Conservation (phyloP, 208 protist species). For the Eutreptiella sp. region DNA sequence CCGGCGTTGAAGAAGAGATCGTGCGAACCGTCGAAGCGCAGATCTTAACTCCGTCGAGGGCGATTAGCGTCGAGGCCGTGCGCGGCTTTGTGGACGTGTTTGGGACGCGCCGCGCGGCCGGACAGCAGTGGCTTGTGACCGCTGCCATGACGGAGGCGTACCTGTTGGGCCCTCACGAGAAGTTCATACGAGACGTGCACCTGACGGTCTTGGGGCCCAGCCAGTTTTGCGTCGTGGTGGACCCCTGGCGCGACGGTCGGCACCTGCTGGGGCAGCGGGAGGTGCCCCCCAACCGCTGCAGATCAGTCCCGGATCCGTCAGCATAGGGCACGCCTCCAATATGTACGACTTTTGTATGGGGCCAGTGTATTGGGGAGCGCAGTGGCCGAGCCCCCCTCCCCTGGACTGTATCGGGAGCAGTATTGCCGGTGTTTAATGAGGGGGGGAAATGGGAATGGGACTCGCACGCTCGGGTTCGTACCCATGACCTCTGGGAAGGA, state of each 20-base stretch:
- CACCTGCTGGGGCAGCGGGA: conserved; percentile 72
- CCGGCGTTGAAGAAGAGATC: conserved; percentile 57
- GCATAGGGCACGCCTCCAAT: too few relatives aligned
- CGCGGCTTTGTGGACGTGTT: conserved; percentile 51
- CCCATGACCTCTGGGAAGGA: too few relatives aligned
- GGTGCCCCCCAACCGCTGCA: conserved; percentile 42
- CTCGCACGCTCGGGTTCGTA: too few relatives aligned
- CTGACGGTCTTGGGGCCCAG: not conserved
- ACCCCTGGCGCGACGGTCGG: too few relatives aligned
- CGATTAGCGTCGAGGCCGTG: conserved; percentile 52
- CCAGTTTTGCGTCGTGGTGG: too few relatives aligned
- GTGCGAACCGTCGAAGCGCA: conserved; percentile 43
- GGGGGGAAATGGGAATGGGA: too few relatives aligned
- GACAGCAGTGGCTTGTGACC: conserved; percentile 79
- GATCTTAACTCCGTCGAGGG: conserved; percentile 50
- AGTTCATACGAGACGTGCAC: conserved; percentile 30
- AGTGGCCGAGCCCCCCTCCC: too few relatives aligned
- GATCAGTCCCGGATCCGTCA: too few relatives aligned
- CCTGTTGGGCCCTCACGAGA: conserved; percentile 61
- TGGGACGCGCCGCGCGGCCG: conserved; percentile 44
- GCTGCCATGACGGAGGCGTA: conserved; percentile 63
- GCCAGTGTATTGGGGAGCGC: too few relatives aligned
- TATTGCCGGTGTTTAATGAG: too few relatives aligned
- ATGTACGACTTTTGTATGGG: too few relatives aligned
- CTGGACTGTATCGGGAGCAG: too few relatives aligned